Base-by-base conservation (phyloP, 2,329 filamentous ascomycete genomes). In the Xylariaceae sp. region DNA sequence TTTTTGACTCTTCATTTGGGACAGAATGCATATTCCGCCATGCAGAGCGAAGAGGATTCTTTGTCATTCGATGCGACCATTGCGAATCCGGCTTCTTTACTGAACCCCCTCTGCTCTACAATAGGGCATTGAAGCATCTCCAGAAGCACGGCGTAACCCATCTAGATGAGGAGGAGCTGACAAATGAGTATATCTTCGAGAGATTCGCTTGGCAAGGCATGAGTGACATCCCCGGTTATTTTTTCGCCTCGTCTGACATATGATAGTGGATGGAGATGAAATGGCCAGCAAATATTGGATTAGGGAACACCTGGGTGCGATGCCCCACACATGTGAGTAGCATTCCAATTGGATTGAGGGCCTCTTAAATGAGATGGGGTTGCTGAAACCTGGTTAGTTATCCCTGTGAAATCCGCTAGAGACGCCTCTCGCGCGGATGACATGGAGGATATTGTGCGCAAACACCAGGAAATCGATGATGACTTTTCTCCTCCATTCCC, bases 111-210 rank as follows among this genome's bases (percentile, higher is more conserved):
- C 61, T 72, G 33, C 54, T 57, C 2, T 65, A 71, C 34, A 67
- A 68, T 28, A 60, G 70, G 43, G 70, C 70, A 4, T 51, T 71
- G 40, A 67, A 66, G 49, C 70, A 72, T 50, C 71, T 72, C 39
- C 62, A 65, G 44, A 65, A 52, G 28, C 69, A 71, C 45, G 43
- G 46, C 0, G 54, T 65, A 48, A 53, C 41, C 17, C 53, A 48
- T 6, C 39, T 40, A 2, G 46, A 61, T 12, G 48, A 52, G 1
- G 58, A 61, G 19, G 60, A 67, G 44, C 48, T 69, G n/a, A 63
- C 68, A 8, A 71, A 71, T 23, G 68, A 70, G 6, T 62, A 61
- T n/a, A 70, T 72, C 4, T 72, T 72, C 41, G 64, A 69, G n/a
- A 62, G 62, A 3, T 71, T 65, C 41, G 66, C 69, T 9, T 65